Evolutionary conservation across 2,329 filamentous ascomycete species (phyloP), one percentile per base, ranked within the genome.

Genomic region (Aspergillus fijiensis): DNA sequence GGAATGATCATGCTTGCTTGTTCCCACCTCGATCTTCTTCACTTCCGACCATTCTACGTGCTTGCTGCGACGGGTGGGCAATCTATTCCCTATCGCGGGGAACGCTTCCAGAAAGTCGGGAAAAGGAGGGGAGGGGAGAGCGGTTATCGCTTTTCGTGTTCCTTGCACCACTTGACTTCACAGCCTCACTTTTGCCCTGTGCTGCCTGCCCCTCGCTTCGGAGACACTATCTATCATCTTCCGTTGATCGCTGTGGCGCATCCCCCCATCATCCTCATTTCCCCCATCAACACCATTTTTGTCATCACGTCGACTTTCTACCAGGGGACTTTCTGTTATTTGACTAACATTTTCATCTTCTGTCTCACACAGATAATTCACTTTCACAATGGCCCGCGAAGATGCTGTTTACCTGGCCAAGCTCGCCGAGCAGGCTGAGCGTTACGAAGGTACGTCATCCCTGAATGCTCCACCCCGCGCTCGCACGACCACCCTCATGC

Each of bases 381-480:
- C 71, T 78, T 81, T 79, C 85, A 93, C 85, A 85, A 98, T 98
- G 94, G 92, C 91, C 88, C 92, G 96, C 87, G 94, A 98, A 87
- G 93, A 98, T 85, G 94, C 93, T 76, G 95, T 99, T 78, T 98
- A 98, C 83, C 90, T 98, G 80, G 95, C 95, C 84, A 98, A 98
- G 92, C 91, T 99, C 81, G 95, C 95, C 79, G 95, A 99, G 89
- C 95, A 99, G 89, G 95, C 95, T 82, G 95, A 99, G 89, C 94
- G 95, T 80, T 99, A 99, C 84, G 95, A 99, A 86, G 95, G 95
- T 98, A 84, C 76, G 86, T 76, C n/a, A 81, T 58, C 33, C 54
- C 48, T 53, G 47, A 3, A 42, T 45, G 47, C 27, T 33, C 23
- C 39, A 35, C 31, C 25, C n/a, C 52, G 33, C 27, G 35, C 54